phyloP scores from a whole-genome alignment of 345 rosid genomes.

The Linum lewisii region DNA sequence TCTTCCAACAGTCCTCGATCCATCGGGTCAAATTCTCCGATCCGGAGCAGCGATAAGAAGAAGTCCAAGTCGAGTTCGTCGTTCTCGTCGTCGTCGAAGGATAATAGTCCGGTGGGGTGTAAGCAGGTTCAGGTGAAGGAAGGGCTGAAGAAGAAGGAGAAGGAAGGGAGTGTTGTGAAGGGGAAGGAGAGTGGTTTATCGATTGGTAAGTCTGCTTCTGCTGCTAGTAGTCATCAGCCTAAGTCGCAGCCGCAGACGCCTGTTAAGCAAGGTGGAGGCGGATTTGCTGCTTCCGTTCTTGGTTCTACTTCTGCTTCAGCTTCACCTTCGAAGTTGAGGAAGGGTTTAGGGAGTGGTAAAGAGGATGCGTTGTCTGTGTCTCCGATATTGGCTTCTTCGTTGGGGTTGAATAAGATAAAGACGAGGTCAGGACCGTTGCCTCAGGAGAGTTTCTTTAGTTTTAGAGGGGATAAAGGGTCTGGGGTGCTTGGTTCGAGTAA shows the following conservation, averaged over 20 bases:
- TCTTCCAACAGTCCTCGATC: conserved; percentile 81
- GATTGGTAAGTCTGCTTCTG: neutral
- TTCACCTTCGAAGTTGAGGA: conserved; percentile 22
- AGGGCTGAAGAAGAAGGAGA: conserved; percentile 48
- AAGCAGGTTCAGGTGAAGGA: conserved; percentile 52
- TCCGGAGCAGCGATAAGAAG: conserved; percentile 70
- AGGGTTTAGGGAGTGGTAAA: conserved; percentile 19
- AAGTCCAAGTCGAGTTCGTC: conserved; percentile 50
- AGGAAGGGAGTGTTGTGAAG: conserved; percentile 14
- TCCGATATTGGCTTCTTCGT: conserved; percentile 84
- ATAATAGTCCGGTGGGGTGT: conserved; percentile 34
- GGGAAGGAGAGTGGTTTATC: conserved; percentile 18
- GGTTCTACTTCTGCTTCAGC: conserved; percentile 10
- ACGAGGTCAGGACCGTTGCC: conserved; percentile 97
- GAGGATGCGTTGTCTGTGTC: conserved; percentile 51
- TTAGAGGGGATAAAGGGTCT: conserved; percentile 47
- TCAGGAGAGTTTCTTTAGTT: conserved; percentile 66
- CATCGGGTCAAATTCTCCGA: conserved; percentile 73
- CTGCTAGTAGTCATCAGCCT: neutral
- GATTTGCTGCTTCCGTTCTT: conserved; percentile 11
- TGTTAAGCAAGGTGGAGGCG: conserved; percentile 18
- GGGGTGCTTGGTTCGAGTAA: conserved; percentile 57
- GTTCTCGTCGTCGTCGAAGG: neutral
- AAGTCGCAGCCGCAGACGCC: conserved; percentile 4
- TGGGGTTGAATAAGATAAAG: conserved; percentile 86